Evolutionary conservation across 306 rosid genomes (phyloP), one percentile per base, ranked within the genome.

Genomic region (Castanea crenata): DNA sequence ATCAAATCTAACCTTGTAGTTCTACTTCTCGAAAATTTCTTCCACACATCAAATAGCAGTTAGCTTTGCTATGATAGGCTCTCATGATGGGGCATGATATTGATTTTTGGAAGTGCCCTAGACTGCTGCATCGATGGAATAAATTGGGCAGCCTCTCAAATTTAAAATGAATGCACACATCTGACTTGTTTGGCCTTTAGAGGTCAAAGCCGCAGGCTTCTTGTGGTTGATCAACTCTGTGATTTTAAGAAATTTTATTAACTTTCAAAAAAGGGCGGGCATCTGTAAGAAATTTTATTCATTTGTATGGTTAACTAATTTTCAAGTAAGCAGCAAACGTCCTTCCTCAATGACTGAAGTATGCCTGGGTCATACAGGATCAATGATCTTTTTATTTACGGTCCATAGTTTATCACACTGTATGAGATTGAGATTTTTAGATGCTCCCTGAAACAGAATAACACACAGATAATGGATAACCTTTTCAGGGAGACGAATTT

Each of bases 391-490:
- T 80, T 91, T 94, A 82, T 94, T 92, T 69, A 92, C 89, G 72
- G 90, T 91, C 99, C 97, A 92, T 5, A 94, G 94, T 83, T 90
- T 94, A 90, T 94, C 99, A 97, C 97, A 94, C 74, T 94, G 97
- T 97, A 91, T 94, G 80, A 94, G 94, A 85, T 94, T 94, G 81
- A 91, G 95, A 84, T 94, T 91, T 84, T 86, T 94, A 1, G 97
- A 94, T 9, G 97, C 99, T 44, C 97, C 99, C 97, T 94, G 56
- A 41, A 80, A 81, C 51, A 72, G 38, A 69, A 69, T 57, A 67
- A 78, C 32, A 73, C 49, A 77, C 68, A 44, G 34, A 80, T 81
- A 73, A 71, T 63, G 69, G 55, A 64, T 63, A 54, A 80, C 49
- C 54, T 46, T 74, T 71, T 41, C 63, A 52, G 71, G 76, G 75